Conservation (phyloP, 2,329 filamentous ascomycete species). For the Canariomyces notabilis region DNA sequence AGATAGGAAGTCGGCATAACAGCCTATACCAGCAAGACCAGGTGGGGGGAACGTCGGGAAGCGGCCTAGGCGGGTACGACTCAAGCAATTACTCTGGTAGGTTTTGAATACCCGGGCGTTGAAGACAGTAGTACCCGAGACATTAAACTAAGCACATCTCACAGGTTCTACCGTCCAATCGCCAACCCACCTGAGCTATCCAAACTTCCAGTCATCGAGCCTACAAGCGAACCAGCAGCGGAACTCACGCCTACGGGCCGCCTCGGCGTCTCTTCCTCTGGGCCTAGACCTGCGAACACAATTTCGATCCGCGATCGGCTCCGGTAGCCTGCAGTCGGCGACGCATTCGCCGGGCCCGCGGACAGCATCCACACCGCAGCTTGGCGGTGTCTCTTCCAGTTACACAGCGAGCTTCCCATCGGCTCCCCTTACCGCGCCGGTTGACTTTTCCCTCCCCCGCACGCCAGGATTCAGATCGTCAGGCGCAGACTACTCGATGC, state of each 20-base stretch:
- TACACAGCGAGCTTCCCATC: conserved; percentile 50
- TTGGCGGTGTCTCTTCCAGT: conserved; percentile 36
- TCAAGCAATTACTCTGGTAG: conserved; percentile 49
- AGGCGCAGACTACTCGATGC: conserved; percentile 45
- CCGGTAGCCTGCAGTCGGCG: conserved; percentile 26
- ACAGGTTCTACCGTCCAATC: conserved; percentile 43
- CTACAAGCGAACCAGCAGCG: conserved; percentile 41
- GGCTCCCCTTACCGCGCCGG: conserved; percentile 49
- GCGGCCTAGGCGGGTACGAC: conserved; percentile 44
- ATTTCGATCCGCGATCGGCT: conserved; percentile 35
- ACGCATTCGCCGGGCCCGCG: conserved; percentile 31
- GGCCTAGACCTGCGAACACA: conserved; percentile 43
- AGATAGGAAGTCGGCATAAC: conserved; percentile 42
- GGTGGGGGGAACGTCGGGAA: conserved; percentile 36
- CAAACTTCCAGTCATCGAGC: conserved; percentile 36
- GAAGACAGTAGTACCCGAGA: background rate
- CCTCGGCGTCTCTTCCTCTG: conserved; percentile 43
- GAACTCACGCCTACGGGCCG: conserved; percentile 45
- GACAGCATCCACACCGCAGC: conserved; percentile 36
- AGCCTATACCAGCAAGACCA: conserved; percentile 48
- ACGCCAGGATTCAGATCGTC: conserved; percentile 34
- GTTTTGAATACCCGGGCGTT: conserved; percentile 18
- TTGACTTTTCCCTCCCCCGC: conserved; percentile 47
- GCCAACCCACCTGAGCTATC: conserved; percentile 47
- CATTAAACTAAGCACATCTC: background rate